Evolutionary conservation across 2,329 filamentous ascomycete genomes (phyloP).

Genomic region (Trichophyton benhamiae): DNA sequence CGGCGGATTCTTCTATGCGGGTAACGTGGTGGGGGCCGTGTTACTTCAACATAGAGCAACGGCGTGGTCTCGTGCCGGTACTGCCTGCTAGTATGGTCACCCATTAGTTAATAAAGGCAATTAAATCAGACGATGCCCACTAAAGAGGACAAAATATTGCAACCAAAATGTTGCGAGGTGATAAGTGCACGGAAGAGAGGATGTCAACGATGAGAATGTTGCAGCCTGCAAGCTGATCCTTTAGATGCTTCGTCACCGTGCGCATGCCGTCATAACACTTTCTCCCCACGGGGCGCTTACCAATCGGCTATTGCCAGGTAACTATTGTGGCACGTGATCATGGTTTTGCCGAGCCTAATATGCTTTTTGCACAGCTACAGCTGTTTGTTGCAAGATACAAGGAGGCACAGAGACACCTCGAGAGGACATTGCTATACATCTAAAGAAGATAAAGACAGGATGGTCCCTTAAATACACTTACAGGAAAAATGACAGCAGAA

Average conservation of each 20-base stretch:
- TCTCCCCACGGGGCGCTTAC: not conserved
- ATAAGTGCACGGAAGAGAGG: not conserved
- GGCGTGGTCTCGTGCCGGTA: conserved; percentile 29
- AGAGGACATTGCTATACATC: not conserved
- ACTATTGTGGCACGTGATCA: not conserved
- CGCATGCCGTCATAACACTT: not conserved
- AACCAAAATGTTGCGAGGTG: not conserved
- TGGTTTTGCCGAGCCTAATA: no score
- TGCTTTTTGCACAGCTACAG: no score
- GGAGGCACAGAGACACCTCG: not conserved
- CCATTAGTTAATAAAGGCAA: conserved; percentile 11
- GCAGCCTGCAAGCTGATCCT: not conserved
- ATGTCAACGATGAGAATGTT: not conserved
- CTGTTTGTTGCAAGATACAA: no score
- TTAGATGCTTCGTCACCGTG: not conserved
- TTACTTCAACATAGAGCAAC: conserved; percentile 31
- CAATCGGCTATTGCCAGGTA: not conserved
- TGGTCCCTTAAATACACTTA: not conserved
- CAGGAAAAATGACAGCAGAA: not conserved
- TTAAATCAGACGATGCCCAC: not conserved
- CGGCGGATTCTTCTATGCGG: conserved; percentile 33
- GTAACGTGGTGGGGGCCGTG: conserved; percentile 29
- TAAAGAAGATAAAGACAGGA: not conserved
- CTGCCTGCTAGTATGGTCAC: conserved; percentile 24
- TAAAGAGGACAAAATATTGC: not conserved